Evolutionary conservation across 768 basidiomycete genomes (phyloP), one percentile per base, ranked within the genome.

Genomic region (Termitomyces sp.): DNA sequence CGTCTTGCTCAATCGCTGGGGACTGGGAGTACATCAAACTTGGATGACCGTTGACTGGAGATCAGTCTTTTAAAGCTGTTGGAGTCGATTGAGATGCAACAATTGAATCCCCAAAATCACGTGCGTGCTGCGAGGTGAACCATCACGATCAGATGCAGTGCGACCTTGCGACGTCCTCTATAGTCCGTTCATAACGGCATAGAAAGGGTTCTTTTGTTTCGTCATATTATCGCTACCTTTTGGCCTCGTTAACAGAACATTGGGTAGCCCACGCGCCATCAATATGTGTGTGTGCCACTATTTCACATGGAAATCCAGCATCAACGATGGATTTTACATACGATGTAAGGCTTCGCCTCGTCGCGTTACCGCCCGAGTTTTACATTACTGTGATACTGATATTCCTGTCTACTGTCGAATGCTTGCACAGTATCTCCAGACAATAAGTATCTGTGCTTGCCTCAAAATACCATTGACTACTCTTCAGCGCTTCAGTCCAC

Each of bases 1-100:
- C 55, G 63, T 83, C 81, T 64, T 81, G 80, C 61, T 83, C 81
- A 53, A 80, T 63, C 56, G 70, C 61, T 9, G 46, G 49, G 9
- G 59, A 63, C 31, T 56, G 39, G 32, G 61, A 59, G 32, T 63
- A 59, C 66, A 67, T 75, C n/a, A 37, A 43, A 34, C 5, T 32
- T n/a, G 14, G 31, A 20, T 34, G 56, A 36, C 31, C 34, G 20
- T 42, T 41, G 14, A 46, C 5, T 43, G 34, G 24, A 22, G 47
- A 58, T 49, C 42, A 46, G 50, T n/a, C 24, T 27, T 36, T 52
- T 46, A 27, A 36, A 53, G 41, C n/a, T 22, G 36, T 57, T 48
- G 42, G 12, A 43, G 26, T 51, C 29, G 37, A 51, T 51, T 47
- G 60, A 52, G 27, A 49, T 53, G 55, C 53, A 57, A 52, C 34